These are phyloP conservation scores for Fusarium sp. DNA, from an alignment of 2,329 filamentous ascomycete genomes.

Conservation along the genomic window DNA sequence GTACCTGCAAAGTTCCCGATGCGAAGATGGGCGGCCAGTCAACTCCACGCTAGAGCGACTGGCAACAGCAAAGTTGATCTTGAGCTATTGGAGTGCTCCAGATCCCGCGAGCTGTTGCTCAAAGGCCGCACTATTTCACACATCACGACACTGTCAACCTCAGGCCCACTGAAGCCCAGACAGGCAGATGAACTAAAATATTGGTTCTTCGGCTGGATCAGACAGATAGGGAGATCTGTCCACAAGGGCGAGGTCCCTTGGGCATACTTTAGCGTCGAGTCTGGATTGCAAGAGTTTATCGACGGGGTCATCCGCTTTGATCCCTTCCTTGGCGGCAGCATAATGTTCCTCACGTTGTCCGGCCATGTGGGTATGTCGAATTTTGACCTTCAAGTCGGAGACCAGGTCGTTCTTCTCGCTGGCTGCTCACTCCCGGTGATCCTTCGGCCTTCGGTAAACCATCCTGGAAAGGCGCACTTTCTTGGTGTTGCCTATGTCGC, in stretches of 20 bases:
- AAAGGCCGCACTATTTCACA: conserved; percentile 14
- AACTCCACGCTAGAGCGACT: conserved; percentile 21
- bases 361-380: conserved; percentile 28
- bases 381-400: conserved; percentile 18
- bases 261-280: conserved; percentile 15
- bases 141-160: conserved; percentile 18
- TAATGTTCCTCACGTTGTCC: conserved; percentile 22
- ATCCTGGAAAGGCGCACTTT: conserved; percentile 19
- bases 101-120: conserved; percentile 11
- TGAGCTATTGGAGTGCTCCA: conserved; percentile 15
- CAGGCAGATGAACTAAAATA: conserved; percentile 15
- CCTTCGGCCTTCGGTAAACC: conserved; percentile 4
- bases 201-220: conserved; percentile 29
- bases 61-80: conserved; percentile 27
- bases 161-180: conserved; percentile 14
- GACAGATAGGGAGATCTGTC: conserved; percentile 16
- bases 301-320: conserved; percentile 30
- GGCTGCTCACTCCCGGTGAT: conserved; percentile 22
- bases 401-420: conserved; percentile 25
- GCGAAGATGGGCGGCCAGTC: conserved; percentile 29
- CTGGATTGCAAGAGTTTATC: conserved; percentile 27
- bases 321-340: conserved; percentile 27
- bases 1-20: conserved; percentile 32
- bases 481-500: conserved; percentile 29
- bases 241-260: conserved; percentile 17